Percentiles rank a stretch among this genome's conserved stretches.
phyloP scores from a whole-genome alignment of 2,329 filamentous ascomycete genomes.

The Hypoxylon sp. region DNA sequence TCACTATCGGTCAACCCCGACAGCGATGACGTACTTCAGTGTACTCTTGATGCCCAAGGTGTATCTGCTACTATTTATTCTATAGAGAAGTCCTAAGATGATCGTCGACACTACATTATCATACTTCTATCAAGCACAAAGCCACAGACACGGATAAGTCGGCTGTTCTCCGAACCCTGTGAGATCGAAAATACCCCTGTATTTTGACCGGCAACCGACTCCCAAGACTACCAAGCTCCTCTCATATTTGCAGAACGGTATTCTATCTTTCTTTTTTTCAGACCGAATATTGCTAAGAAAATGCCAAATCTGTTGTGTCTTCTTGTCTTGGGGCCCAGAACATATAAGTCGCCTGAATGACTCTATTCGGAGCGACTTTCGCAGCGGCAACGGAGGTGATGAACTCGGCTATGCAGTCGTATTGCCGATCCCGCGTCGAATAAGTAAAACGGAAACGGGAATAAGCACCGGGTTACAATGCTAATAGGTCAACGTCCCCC shows the following conservation, averaged over 20 bases:
- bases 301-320: slow-evolving; percentile 6
- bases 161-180: slow-evolving; percentile 13
- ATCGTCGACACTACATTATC: slow-evolving; percentile 1
- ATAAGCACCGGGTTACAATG: slow-evolving; percentile 28
- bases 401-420: slow-evolving; percentile 32
- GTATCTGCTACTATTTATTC: neutral
- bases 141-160: slow-evolving; percentile 12
- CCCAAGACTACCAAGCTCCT: slow-evolving; percentile 4
- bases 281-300: slow-evolving; percentile 5
- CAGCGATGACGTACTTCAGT: neutral
- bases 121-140: neutral
- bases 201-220: slow-evolving; percentile 8
- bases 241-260: slow-evolving; percentile 49
- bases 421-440: slow-evolving; percentile 46
- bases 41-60: neutral
- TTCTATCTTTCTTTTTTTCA: neutral
- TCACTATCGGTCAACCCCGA: neutral
- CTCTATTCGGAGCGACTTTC: slow-evolving; percentile 37
- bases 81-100: neutral
- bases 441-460: slow-evolving; percentile 30
- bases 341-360: slow-evolving; percentile 21
- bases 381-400: slow-evolving; percentile 48
- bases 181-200: slow-evolving; percentile 8
- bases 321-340: neutral
- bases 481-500: slow-evolving; percentile 3